A percentile compares a stretch with the other conserved stretches of the same genome.
phyloP scores from a whole-genome alignment of 2,329 filamentous ascomycete genomes.

The Paraphaeosphaeria minitans region DNA sequence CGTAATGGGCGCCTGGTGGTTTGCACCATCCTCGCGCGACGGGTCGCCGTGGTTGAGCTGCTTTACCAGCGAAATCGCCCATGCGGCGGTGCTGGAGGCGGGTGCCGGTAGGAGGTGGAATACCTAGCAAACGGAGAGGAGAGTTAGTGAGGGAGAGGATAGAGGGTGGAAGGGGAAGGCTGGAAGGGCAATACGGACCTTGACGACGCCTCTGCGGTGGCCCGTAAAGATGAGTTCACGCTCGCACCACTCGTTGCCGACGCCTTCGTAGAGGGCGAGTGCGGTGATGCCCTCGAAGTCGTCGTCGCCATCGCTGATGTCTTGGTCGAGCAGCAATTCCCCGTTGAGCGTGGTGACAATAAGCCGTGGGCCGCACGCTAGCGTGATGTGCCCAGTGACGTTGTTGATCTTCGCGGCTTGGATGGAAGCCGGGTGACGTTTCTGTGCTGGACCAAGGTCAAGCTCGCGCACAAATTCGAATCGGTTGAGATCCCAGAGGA shows the following conservation, averaged over 20 bases:
- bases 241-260: slow-evolving; percentile 89
- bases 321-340: slow-evolving; percentile 78
- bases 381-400: slow-evolving; percentile 84
- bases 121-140: slow-evolving; percentile 45
- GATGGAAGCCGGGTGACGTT: slow-evolving; percentile 33
- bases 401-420: slow-evolving; percentile 89
- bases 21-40: slow-evolving; percentile 63
- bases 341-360: slow-evolving; percentile 89
- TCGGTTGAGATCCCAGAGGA: slow-evolving; percentile 94
- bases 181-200: slow-evolving; percentile 50
- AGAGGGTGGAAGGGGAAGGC: slow-evolving; percentile 1
- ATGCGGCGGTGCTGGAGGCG: slow-evolving; percentile 58
- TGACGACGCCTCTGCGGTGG: slow-evolving; percentile 81
- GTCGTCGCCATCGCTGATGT: slow-evolving; percentile 71
- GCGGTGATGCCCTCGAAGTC: slow-evolving; percentile 71
- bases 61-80: slow-evolving; percentile 78
- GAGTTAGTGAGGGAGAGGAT: background rate
- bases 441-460: slow-evolving; percentile 48
- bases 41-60: slow-evolving; percentile 79
- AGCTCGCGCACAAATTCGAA: slow-evolving; percentile 83
- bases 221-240: slow-evolving; percentile 87
- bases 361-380: slow-evolving; percentile 78
- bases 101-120: slow-evolving; percentile 62
- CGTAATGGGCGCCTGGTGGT: slow-evolving; percentile 71
- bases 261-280: slow-evolving; percentile 91